A percentile compares a stretch with the other conserved stretches of the same genome.
Evolutionary conservation across 2,329 filamentous ascomycete species (phyloP).

Genomic region (Neodidymelliopsis sp.): DNA sequence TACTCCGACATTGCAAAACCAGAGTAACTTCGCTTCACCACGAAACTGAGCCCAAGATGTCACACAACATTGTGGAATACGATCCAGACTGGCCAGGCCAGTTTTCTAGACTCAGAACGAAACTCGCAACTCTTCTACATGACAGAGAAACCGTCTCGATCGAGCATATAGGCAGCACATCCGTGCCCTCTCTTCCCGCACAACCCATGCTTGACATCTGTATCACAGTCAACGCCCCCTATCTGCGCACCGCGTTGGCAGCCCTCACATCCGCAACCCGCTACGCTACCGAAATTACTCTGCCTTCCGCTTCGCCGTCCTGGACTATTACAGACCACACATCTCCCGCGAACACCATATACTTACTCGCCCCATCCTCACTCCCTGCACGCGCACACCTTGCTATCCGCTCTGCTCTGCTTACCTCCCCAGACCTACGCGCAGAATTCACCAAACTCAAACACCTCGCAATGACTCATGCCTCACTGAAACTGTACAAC

Average conservation of each 20-base stretch:
- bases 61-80: conserved; percentile 34
- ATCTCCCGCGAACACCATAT: conserved; percentile 27
- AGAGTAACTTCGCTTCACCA: no score
- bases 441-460: conserved; percentile 40
- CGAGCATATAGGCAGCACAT: conserved; percentile 51
- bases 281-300: no score
- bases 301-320: no score
- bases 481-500: conserved; percentile 8
- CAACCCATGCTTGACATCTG: conserved; percentile 51
- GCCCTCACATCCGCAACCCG: no score
- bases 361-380: conserved; percentile 50
- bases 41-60: no score
- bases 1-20: no score
- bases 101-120: conserved; percentile 30
- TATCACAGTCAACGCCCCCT: conserved; percentile 44
- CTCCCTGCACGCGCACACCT: conserved; percentile 49
- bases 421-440: conserved; percentile 38
- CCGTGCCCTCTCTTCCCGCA: conserved; percentile 44
- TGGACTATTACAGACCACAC: no score
- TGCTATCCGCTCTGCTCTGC: conserved; percentile 47
- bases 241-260: no score
- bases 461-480: background rate
- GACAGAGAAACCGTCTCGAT: conserved; percentile 32
- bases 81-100: conserved; percentile 38
- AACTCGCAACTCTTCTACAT: conserved; percentile 26